A percentile compares a stretch with the other conserved stretches of the same genome.
Evolutionary conservation across 257 asterid genomes (phyloP).

Genomic region (Rubia yunnanensis): DNA sequence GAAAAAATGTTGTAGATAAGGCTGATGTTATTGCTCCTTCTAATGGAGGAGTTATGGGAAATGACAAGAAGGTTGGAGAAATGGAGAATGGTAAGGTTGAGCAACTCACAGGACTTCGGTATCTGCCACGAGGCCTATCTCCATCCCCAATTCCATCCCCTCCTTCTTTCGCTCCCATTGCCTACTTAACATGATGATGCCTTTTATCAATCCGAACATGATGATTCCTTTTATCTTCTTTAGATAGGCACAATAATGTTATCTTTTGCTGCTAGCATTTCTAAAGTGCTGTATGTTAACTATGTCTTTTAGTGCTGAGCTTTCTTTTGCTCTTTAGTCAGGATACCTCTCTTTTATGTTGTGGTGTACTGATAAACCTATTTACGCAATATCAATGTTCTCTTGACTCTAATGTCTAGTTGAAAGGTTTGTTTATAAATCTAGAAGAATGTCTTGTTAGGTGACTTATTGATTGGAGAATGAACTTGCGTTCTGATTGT

Average conservation of each 20-base stretch:
- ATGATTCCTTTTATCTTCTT: no score
- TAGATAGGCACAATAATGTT: background rate
- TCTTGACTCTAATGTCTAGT: background rate
- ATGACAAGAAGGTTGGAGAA: slow-evolving; percentile 7
- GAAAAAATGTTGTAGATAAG: slow-evolving; percentile 12
- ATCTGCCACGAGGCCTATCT: slow-evolving; percentile 42
- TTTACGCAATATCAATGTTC: no score
- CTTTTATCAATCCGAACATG: no score
- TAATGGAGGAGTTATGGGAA: slow-evolving; percentile 22
- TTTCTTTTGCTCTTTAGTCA: slow-evolving; percentile 16
- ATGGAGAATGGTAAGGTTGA: no score
- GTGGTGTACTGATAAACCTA: background rate
- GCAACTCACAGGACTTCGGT: slow-evolving; percentile 21
- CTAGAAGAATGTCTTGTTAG: no score
- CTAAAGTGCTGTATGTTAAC: slow-evolving; percentile 33
- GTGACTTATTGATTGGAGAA: no score
- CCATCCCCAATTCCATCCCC: slow-evolving; percentile 69
- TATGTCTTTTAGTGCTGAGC: slow-evolving; percentile 16
- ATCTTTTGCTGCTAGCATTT: slow-evolving; percentile 17
- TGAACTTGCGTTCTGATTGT: no score
- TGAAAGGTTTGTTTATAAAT: background rate
- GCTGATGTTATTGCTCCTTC: no score
- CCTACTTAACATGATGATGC: slow-evolving; percentile 41
- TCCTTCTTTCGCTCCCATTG: slow-evolving; percentile 61
- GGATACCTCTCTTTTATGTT: slow-evolving; percentile 10